A percentile compares a stretch with the other conserved stretches of the same genome.
phyloP scores from a whole-genome alignment of 2,329 filamentous ascomycete species.

The Lachnellula arida region DNA sequence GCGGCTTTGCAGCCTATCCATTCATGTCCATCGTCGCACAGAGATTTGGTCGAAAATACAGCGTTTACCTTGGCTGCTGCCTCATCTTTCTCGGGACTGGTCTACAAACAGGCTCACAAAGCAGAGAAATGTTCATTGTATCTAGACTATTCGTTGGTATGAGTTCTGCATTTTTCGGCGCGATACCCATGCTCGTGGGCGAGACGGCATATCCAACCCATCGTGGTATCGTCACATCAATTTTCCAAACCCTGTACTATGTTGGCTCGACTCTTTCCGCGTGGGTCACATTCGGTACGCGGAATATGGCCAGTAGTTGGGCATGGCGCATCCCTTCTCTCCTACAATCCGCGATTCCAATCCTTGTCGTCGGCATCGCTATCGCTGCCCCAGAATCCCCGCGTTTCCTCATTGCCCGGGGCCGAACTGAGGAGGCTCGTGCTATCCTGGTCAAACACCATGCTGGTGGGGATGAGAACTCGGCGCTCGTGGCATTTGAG shows the following conservation, averaged over 20 bases:
- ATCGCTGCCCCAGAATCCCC: conserved; percentile 49
- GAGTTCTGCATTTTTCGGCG: conserved; percentile 9
- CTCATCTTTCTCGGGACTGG: conserved; percentile 39
- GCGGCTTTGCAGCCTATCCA: background rate
- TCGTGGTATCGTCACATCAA: conserved; percentile 2
- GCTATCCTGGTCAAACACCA: conserved; percentile 48
- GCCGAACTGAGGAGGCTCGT: conserved; percentile 47
- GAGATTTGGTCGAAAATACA: conserved; percentile 24
- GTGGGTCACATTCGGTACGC: conserved; percentile 20
- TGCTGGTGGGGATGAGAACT: conserved; percentile 39
- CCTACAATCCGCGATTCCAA: conserved; percentile 41
- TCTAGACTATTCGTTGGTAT: conserved; percentile 36
- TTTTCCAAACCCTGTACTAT: conserved; percentile 19
- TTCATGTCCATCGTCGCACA: conserved; percentile 8
- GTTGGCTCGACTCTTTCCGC: conserved; percentile 22
- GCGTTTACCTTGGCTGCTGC: conserved; percentile 15
- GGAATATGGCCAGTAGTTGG: conserved; percentile 36
- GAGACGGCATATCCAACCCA: conserved; percentile 17
- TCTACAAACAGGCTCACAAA: conserved; percentile 36
- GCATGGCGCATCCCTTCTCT: conserved; percentile 18
- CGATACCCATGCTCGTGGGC: conserved; percentile 7
- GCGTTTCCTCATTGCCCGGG: conserved; percentile 44
- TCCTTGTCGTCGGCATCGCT: conserved; percentile 37
- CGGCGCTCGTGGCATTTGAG: conserved; percentile 21
- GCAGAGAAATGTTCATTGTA: background rate